Evolutionary conservation across 371 early-diverging fungal genomes (phyloP).

Genomic region (Sporodiniella umbellata): DNA sequence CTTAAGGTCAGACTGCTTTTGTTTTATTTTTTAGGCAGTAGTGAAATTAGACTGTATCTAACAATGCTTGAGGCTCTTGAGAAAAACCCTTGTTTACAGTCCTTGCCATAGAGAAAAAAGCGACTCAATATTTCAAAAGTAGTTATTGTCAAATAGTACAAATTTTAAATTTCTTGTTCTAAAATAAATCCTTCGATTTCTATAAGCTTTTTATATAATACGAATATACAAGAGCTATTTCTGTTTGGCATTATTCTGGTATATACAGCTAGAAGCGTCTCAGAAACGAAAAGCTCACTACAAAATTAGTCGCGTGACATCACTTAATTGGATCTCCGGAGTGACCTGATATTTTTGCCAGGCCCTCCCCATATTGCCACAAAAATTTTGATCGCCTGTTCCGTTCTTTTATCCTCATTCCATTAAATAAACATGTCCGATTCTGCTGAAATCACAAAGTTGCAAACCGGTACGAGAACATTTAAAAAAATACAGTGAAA

Average conservation of each 20-base stretch:
- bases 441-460: background rate
- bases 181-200: no score
- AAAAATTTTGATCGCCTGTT: background rate
- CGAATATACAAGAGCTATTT: no score
- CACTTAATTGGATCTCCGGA: background rate
- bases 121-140: no score
- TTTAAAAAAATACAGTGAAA: background rate
- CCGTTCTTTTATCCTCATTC: background rate
- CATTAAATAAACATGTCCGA: slow-evolving; percentile 1
- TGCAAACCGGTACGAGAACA: background rate
- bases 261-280: slow-evolving; percentile 52
- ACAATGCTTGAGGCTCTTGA: no score
- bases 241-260: slow-evolving; percentile 76
- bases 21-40: no score
- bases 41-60: no score
- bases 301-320: background rate
- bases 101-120: no score
- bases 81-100: no score
- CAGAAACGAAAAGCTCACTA: background rate
- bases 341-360: background rate
- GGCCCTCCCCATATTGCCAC: background rate
- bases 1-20: no score
- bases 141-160: no score
- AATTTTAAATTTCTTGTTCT: no score
- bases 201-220: no score